Evolutionary conservation across 2,329 filamentous ascomycete genomes (phyloP), one percentile per base, ranked within the genome.

Genomic region (Truncatella angustata): DNA sequence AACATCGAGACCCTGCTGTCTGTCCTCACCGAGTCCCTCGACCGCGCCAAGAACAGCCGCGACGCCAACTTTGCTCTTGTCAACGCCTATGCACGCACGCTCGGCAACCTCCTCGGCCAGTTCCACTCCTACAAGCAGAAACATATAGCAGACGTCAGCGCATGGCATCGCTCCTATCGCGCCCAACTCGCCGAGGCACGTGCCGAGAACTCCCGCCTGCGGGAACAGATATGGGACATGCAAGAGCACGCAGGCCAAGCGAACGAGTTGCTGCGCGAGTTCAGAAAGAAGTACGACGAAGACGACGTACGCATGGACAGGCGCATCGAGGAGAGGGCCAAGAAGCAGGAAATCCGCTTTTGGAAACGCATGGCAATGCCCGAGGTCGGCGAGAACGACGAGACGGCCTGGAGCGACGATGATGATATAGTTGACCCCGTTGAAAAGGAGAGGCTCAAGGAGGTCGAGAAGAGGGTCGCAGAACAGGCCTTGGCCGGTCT

Each of bases 331-430:
- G 75, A 77, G 44, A 74, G 73, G 46, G 77, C 79, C 5, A 66
- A 72, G 39, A 74, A 79, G 4, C 82, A 85, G 64, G 81, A 86
- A 66, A 62, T 85, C 50, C 73, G 84, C 2, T 85, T 84, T 66
- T 87, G 83, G 84, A 86, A 86, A 69, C 73, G 84, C 37, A 76
- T 86, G 73, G 84, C 84, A 12, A 79, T 86, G 76, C 82, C 81
- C 9, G 75, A 82, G 52, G 66, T 86, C 34, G 69, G 76, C 7
- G 82, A 85, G 21, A 78, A 84, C 37, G 82, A 85, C 46, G 73
- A 78, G 2, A 69, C 69, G 35, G 84, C 76, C 62, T 85, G 81
- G 76, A 86, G 82, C 61, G 82, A 82, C 52, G 84, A 87, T 57
- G 84, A 86, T 59, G 84, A 87, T 59, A 66, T 87, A 20, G 75